Percentiles rank a stretch among this genome's conserved stretches.
Conservation (phyloP, 2,329 filamentous ascomycete genomes). For the Trichophyton benhamiae region DNA sequence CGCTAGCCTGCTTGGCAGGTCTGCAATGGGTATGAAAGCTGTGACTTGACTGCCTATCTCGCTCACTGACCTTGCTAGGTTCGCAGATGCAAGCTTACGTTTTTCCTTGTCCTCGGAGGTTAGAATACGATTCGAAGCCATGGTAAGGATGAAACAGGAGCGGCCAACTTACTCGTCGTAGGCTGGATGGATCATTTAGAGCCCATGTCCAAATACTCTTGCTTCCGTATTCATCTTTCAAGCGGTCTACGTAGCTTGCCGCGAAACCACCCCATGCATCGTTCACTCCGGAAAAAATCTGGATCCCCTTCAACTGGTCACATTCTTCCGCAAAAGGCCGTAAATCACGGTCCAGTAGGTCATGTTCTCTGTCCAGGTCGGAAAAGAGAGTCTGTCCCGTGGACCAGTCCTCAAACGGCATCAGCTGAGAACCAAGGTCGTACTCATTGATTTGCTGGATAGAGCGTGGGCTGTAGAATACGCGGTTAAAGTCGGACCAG, state of each 20-base stretch:
- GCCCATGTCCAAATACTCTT: slow-evolving; percentile 79
- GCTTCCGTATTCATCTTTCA: slow-evolving; percentile 88
- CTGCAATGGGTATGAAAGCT: slow-evolving; percentile 61
- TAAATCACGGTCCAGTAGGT: slow-evolving; percentile 81
- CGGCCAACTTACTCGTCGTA: slow-evolving; percentile 8
- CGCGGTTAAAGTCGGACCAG: slow-evolving; percentile 90
- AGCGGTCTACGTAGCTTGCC: slow-evolving; percentile 57
- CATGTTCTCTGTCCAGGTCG: slow-evolving; percentile 63
- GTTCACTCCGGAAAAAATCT: slow-evolving; percentile 59
- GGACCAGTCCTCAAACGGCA: slow-evolving; percentile 69
- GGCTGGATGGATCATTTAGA: slow-evolving; percentile 39
- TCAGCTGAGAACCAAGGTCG: slow-evolving; percentile 64
- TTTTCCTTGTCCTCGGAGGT: slow-evolving; percentile 33
- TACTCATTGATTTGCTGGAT: slow-evolving; percentile 80
- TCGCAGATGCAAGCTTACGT: slow-evolving; percentile 53
- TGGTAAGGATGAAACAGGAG: slow-evolving; percentile 28
- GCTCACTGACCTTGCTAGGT: slow-evolving; percentile 60
- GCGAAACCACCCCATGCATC: slow-evolving; percentile 75
- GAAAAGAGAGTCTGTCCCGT: slow-evolving; percentile 64
- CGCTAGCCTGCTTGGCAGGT: slow-evolving; percentile 47
- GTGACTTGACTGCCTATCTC: slow-evolving; percentile 59
- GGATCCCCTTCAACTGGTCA: slow-evolving; percentile 80
- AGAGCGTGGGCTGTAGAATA: slow-evolving; percentile 85
- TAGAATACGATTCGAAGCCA: neutral
- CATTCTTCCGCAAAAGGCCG: slow-evolving; percentile 84